Evolutionary conservation across 805 yeast genomes (phyloP).

Genomic region (Millerago galiae): DNA sequence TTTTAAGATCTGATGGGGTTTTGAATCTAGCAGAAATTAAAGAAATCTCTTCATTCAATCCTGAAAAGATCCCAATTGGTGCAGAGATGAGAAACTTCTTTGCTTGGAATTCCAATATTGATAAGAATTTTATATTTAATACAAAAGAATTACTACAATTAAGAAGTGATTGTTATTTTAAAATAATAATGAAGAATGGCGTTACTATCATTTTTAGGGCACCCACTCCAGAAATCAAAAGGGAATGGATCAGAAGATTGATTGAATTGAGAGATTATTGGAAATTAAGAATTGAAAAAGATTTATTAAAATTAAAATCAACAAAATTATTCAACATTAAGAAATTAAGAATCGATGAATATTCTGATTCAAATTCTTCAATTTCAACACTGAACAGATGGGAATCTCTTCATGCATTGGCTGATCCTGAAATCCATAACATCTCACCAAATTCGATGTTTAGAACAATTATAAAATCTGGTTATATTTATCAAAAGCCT

Average conservation of each 20-base stretch:
- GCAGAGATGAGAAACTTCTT: constrained; percentile 26
- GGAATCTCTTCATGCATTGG: constrained; percentile 45
- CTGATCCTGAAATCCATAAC: constrained; percentile 49
- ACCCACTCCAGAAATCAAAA: constrained; percentile 38
- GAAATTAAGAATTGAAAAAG: constrained; percentile 40
- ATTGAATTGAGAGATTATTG: constrained; percentile 47
- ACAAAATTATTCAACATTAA: constrained; percentile 40
- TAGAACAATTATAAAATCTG: constrained; percentile 55
- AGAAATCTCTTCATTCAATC: constrained; percentile 30
- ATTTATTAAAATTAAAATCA: constrained; percentile 29
- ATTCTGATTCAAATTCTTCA: constrained; percentile 47
- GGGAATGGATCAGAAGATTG: constrained; percentile 62
- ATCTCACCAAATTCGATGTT: constrained; percentile 54
- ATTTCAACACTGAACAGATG: constrained; percentile 39
- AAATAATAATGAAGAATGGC: constrained; percentile 43
- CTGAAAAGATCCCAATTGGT: constrained; percentile 18
- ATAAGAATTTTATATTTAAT: constrained; percentile 13
- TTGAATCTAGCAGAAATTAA: constrained; percentile 51
- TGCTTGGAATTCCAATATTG: constrained; percentile 22
- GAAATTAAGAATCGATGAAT: constrained; percentile 45
- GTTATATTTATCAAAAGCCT: constrained; percentile 62
- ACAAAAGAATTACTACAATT: constrained; percentile 1
- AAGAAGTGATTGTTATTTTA: constrained; percentile 43
- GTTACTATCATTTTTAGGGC: constrained; percentile 49
- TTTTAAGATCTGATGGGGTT: constrained; percentile 53